Percentiles rank a stretch among this genome's conserved stretches.
Conservation (phyloP, 2,329 filamentous ascomycete species). For the Penicillium fuscoglaucum region DNA sequence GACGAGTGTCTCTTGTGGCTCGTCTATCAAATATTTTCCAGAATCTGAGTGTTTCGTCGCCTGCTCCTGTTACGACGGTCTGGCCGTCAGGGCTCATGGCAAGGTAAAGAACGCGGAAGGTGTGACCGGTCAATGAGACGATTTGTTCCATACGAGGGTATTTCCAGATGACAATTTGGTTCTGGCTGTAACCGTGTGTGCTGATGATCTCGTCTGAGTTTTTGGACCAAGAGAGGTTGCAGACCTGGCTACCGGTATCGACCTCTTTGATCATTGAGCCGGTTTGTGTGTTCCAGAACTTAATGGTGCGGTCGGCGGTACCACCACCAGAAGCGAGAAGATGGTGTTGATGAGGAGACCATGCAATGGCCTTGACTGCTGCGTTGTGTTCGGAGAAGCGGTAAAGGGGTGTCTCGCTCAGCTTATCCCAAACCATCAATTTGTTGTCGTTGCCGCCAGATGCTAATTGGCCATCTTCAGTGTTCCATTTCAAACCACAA, state of each 20-base stretch:
- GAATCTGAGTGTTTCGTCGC: conserved; percentile 92
- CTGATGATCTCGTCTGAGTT: conserved; percentile 97
- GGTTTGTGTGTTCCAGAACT: conserved; percentile 95
- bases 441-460: conserved; percentile 99
- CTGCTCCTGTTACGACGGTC: conserved; percentile 90
- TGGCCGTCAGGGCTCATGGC: conserved; percentile 97
- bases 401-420: conserved; percentile 87
- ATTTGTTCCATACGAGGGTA: conserved; percentile 98
- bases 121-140: conserved; percentile 91
- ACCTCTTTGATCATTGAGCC: conserved; percentile 80
- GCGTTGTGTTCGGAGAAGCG: conserved; percentile 95
- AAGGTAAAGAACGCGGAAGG: conserved; percentile 91
- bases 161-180: conserved; percentile 99
- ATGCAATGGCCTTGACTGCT: conserved; percentile 95
- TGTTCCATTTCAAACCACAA: conserved; percentile 95
- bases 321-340: conserved; percentile 94
- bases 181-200: conserved; percentile 95
- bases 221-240: conserved; percentile 95
- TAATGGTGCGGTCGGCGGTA: conserved; percentile 92
- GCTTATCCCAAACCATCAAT: conserved; percentile 96
- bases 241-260: conserved; percentile 97
- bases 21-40: conserved; percentile 94
- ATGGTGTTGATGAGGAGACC: conserved; percentile 94
- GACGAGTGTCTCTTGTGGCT: conserved; percentile 66
- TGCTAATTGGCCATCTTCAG: conserved; percentile 89